phyloP scores from a whole-genome alignment of 179 eudicot genomes.

The Spinacia oleracea region DNA sequence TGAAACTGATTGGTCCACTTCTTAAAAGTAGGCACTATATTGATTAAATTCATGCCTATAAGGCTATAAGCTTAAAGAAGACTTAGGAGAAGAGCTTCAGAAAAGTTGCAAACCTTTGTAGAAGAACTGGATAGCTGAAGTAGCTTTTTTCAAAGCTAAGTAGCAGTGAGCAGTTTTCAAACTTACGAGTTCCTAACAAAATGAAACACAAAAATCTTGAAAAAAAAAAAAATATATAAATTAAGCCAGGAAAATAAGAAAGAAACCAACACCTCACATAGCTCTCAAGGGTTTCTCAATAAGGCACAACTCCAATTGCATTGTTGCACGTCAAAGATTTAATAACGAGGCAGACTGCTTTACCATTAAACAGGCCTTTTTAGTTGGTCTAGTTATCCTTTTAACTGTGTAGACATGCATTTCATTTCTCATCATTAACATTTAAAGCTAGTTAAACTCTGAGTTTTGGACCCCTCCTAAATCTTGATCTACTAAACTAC shows the following conservation, averaged over 20 bases:
- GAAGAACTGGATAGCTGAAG: slow-evolving; percentile 62
- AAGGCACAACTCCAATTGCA: background rate
- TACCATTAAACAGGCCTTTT: background rate
- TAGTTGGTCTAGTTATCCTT: too few relatives aligned
- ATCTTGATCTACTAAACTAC: too few relatives aligned
- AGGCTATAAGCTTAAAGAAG: background rate
- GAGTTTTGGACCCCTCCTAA: background rate
- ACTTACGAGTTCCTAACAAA: slow-evolving; percentile 53
- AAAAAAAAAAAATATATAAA: too few relatives aligned
- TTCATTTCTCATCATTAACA: background rate
- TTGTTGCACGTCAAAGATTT: background rate
- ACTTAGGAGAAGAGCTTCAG: background rate
- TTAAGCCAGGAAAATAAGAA: background rate
- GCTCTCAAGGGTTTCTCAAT: background rate
- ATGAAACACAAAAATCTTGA: slow-evolving; percentile 5
- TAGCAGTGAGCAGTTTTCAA: slow-evolving; percentile 73
- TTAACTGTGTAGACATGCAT: too few relatives aligned
- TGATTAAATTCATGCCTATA: background rate
- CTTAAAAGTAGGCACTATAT: background rate
- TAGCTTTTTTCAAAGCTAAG: slow-evolving; percentile 40
- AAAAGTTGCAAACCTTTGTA: slow-evolving; percentile 57
- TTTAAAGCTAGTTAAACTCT: background rate
- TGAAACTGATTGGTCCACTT: background rate
- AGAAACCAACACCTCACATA: slow-evolving; percentile 12
- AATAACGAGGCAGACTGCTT: slow-evolving; percentile 14